phyloP scores from a whole-genome alignment of 2,329 filamentous ascomycete genomes.

The Zymoseptoria pseudotritici region DNA sequence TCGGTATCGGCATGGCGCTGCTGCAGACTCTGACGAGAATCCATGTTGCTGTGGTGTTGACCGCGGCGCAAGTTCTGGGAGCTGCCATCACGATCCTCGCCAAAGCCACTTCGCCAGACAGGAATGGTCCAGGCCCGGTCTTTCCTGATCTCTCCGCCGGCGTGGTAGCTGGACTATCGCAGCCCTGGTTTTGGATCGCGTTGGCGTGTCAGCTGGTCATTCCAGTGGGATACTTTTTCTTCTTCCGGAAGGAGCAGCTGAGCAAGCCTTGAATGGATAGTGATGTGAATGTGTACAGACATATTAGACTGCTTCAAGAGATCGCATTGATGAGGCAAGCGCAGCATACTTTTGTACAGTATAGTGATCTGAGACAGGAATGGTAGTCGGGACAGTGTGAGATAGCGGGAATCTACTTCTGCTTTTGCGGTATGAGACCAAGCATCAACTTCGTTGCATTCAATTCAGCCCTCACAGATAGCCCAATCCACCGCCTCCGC shows the following conservation, averaged over 20 bases:
- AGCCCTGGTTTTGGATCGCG: constrained; percentile 13
- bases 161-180: constrained; percentile 21
- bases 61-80: constrained; percentile 55
- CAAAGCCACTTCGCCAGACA: constrained; percentile 51
- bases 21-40: constrained; percentile 53
- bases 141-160: constrained; percentile 53
- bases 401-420: no score
- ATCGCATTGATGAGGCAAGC: neutral
- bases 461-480: constrained; percentile 26
- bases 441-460: neutral
- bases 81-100: constrained; percentile 53
- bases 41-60: constrained; percentile 53
- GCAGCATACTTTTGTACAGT: neutral
- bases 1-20: constrained; percentile 59
- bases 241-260: constrained; percentile 14
- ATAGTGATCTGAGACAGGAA: neutral
- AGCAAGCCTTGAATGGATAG: constrained; percentile 5
- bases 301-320: neutral
- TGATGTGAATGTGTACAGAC: neutral
- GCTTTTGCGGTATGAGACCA: neutral
- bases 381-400: no score
- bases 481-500: constrained; percentile 57
- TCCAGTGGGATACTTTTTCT: constrained; percentile 11
- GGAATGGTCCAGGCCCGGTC: constrained; percentile 51
- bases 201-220: constrained; percentile 9